Conservation (phyloP, 306 rosid species). For the Geum urbanum region DNA sequence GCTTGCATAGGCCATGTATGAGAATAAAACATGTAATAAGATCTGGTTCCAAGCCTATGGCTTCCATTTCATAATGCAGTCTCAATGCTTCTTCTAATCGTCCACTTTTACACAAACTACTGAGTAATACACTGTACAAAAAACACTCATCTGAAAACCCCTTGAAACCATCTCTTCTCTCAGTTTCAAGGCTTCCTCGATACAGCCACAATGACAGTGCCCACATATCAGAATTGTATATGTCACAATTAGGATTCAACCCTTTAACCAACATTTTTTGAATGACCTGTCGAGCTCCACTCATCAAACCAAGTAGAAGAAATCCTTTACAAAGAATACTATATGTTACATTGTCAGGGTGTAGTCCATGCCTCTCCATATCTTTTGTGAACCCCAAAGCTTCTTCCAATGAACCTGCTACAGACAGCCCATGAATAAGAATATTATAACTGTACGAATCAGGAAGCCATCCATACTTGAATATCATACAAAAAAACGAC, state of each 20-base stretch:
- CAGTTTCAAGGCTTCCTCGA: conserved; percentile 43
- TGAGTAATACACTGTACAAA: conserved; percentile 38
- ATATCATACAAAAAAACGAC: conserved; percentile 44
- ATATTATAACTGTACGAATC: conserved; percentile 57
- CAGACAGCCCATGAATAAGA: conserved; percentile 52
- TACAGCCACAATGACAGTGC: conserved; percentile 39
- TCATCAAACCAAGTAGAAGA: conserved; percentile 45
- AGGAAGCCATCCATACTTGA: conserved; percentile 46
- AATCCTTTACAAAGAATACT: conserved; percentile 50
- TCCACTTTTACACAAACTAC: conserved; percentile 48
- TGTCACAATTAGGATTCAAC: conserved; percentile 37
- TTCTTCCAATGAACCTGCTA: conserved; percentile 56
- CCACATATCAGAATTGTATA: conserved; percentile 49
- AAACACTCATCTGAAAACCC: conserved; percentile 37
- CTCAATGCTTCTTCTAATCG: conserved; percentile 38
- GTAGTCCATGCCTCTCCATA: conserved; percentile 49
- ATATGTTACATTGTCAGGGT: conserved; percentile 40
- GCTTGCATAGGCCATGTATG: conserved; percentile 48
- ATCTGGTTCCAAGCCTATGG: conserved; percentile 37
- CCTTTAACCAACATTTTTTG: conserved; percentile 43
- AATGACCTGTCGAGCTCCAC: conserved; percentile 37
- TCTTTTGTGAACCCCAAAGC: conserved; percentile 41
- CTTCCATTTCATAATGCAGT: conserved; percentile 46
- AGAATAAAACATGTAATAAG: conserved; percentile 40
- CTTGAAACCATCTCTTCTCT: conserved; percentile 39